These are phyloP conservation scores for Aspergillus flavus DNA, from an alignment of 2,329 filamentous ascomycete genomes.

Conservation along the genomic window DNA sequence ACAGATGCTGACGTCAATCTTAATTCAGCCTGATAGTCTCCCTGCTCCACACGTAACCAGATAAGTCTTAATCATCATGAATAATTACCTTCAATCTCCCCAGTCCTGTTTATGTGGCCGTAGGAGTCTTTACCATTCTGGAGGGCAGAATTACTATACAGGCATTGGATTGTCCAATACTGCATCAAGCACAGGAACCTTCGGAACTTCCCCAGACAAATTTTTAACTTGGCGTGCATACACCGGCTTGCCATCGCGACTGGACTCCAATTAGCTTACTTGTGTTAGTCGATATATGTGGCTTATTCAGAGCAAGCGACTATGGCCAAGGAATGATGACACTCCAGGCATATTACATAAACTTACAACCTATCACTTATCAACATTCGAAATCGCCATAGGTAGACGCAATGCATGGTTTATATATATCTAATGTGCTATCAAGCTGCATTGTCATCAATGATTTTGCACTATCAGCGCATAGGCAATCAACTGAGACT, in stretches of 20 bases:
- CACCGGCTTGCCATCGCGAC: neutral
- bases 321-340: neutral
- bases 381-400: neutral
- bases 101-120: too few species aligned
- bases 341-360: neutral
- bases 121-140: too few species aligned
- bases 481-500: accelerated
- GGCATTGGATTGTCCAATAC: too few species aligned
- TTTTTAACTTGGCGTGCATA: neutral
- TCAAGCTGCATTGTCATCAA: neutral
- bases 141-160: too few species aligned
- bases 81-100: too few species aligned
- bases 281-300: neutral
- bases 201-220: neutral
- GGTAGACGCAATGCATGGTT: neutral
- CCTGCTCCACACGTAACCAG: neutral
- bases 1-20: neutral
- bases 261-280: neutral
- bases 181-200: too few species aligned
- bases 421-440: neutral
- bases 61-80: too few species aligned
- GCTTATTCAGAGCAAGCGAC: neutral
- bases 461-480: neutral
- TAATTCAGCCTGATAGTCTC: neutral
- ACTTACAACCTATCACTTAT: neutral